These are phyloP conservation scores for Dunaliella sp. DNA, from an alignment of 139 green algal genomes.

Conservation along the genomic window DNA sequence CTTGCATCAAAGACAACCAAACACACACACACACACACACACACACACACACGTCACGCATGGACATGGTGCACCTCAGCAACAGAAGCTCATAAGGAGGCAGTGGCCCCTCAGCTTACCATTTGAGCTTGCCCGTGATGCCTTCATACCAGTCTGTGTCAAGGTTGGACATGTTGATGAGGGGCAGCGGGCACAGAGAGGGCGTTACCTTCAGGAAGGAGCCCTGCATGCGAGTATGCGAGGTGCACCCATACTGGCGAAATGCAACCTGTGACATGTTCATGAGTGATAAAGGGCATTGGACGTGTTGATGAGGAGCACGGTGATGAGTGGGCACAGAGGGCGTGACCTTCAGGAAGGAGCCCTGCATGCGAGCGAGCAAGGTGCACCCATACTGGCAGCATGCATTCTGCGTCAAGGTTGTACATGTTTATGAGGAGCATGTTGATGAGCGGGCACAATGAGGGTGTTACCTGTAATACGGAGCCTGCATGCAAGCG, in stretches of 20 bases:
- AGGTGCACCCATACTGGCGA: slow-evolving; percentile 26
- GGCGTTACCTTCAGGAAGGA: slow-evolving; percentile 64
- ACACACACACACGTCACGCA: not conserved
- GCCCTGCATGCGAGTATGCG: slow-evolving; percentile 57
- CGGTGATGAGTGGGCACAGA: slow-evolving; percentile 61
- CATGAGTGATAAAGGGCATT: slow-evolving; percentile 54
- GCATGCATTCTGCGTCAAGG: not conserved
- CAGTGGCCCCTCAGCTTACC: slow-evolving; percentile 37
- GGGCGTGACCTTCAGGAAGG: slow-evolving; percentile 63
- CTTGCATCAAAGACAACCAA: not conserved
- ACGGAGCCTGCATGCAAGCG: slow-evolving; percentile 54
- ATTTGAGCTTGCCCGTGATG: slow-evolving; percentile 86
- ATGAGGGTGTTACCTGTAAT: slow-evolving; percentile 67
- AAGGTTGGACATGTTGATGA: slow-evolving; percentile 74
- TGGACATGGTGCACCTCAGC: not conserved
- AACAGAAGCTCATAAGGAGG: not conserved
- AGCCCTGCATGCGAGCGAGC: slow-evolving; percentile 57
- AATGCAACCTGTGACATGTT: slow-evolving; percentile 17
- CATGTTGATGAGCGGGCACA: slow-evolving; percentile 65
- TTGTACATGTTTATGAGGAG: slow-evolving; percentile 76
- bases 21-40: not conserved
- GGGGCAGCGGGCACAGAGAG: slow-evolving; percentile 68
- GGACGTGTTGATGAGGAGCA: slow-evolving; percentile 81
- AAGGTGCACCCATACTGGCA: slow-evolving; percentile 28
- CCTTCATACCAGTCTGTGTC: slow-evolving; percentile 84